These are phyloP conservation scores for Xylariales sp. DNA, from an alignment of 2,329 filamentous ascomycete genomes.

Conservation along the genomic window DNA sequence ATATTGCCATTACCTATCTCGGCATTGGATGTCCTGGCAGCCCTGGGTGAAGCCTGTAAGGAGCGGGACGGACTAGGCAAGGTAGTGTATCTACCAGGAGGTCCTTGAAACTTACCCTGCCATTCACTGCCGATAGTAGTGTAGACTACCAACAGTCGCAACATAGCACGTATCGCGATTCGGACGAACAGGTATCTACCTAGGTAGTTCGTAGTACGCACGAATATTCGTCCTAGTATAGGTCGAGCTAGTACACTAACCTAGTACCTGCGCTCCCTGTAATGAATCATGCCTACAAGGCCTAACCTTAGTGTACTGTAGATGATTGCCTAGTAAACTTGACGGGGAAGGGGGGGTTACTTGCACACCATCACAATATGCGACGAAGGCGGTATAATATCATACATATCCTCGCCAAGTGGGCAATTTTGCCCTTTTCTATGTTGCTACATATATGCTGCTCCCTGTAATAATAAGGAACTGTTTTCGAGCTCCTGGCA, in stretches of 20 bases:
- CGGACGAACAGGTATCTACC: neutral
- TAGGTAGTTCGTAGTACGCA: neutral
- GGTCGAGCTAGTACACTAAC: neutral
- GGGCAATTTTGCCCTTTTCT: neutral
- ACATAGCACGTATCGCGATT: neutral
- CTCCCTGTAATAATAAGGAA: neutral
- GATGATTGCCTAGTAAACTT: too few species aligned
- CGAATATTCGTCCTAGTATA: neutral
- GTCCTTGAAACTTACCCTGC: neutral
- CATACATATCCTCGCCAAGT: neutral
- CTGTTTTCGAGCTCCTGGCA: neutral
- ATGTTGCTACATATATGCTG: neutral
- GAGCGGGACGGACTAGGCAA: neutral
- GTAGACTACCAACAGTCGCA: neutral
- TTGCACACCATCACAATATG: neutral
- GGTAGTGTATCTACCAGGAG: neutral
- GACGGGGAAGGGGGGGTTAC: too few species aligned
- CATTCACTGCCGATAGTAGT: neutral
- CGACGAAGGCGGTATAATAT: neutral
- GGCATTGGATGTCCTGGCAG: constrained; percentile 6
- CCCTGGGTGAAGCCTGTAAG: neutral
- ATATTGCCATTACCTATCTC: constrained; percentile 19
- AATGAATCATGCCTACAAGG: too few species aligned
- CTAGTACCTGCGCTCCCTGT: neutral
- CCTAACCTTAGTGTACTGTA: too few species aligned